A percentile compares a stretch with the other conserved stretches of the same genome.
These are phyloP conservation scores for Epicoccum nigrum DNA, from an alignment of 2,329 filamentous ascomycete species.

Conservation along the genomic window DNA sequence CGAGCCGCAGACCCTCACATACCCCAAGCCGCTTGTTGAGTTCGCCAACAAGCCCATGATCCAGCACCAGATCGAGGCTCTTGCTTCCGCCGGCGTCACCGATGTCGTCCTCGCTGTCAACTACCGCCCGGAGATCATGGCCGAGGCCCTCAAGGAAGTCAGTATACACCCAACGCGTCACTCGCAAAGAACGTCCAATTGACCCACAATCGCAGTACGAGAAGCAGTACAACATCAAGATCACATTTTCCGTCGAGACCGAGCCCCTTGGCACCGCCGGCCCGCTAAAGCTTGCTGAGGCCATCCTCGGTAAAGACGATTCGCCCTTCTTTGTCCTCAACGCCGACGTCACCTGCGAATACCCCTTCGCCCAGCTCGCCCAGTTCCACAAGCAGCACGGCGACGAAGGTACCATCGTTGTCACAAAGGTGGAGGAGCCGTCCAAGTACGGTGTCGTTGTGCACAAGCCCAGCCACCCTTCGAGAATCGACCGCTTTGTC, in stretches of 20 bases:
- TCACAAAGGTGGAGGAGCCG: conserved; percentile 98
- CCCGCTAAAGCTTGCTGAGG: conserved; percentile 92
- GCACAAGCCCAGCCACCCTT: conserved; percentile 89
- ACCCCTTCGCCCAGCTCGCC: conserved; percentile 87
- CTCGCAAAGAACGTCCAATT: conserved; percentile 11
- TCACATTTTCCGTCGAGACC: conserved; percentile 95
- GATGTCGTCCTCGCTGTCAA: conserved; percentile 98
- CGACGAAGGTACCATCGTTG: conserved; percentile 94
- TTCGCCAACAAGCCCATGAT: conserved; percentile 99
- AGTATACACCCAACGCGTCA: conserved; percentile 30
- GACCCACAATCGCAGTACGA: conserved; percentile 68
- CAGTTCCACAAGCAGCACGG: conserved; percentile 93
- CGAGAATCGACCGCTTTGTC: conserved; percentile 96
- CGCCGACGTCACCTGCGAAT: conserved; percentile 98
- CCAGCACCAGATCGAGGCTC: conserved; percentile 93
- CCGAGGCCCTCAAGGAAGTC: conserved; percentile 87
- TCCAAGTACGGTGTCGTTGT: conserved; percentile 99
- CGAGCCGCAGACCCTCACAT: conserved; percentile 78
- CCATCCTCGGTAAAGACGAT: conserved; percentile 90
- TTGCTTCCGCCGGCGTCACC: conserved; percentile 91
- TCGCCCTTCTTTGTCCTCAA: conserved; percentile 97
- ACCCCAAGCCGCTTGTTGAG: conserved; percentile 96
- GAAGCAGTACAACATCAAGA: conserved; percentile 88
- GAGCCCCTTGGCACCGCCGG: conserved; percentile 95
- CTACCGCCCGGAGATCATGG: conserved; percentile 98